Evolutionary conservation across 805 yeast genomes (phyloP), one percentile per base, ranked within the genome.

Genomic region (Wickerhamiella vanderwaltii): DNA sequence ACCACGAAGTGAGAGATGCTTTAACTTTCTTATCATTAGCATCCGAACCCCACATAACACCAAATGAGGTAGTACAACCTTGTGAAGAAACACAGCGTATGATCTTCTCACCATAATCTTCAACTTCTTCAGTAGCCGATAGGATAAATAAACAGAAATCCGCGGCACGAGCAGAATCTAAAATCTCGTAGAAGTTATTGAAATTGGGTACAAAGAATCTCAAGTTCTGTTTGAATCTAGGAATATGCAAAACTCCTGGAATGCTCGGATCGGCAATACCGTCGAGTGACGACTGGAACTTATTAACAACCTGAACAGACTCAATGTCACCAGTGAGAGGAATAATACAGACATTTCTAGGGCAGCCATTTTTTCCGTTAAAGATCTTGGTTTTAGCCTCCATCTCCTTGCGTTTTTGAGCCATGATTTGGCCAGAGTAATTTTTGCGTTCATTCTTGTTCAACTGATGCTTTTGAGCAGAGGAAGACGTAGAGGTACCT

Each of bases 121-220:
- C 86, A 41, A 88, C 88, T 63, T 91, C 97, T 37, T 76, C 72
- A 15, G 73, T 66, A 6, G 95, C 94, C 44, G 95, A 84, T 31
- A 91, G 65, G n/a, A 87, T 93, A 59, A 91, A 81, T 1, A 93
- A 64, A 2, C 86, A 91, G 56, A 75, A 85, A 64, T 91, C 98
- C 0, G 97, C 78, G 5, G 83, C 74, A 55, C 83, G 83, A 15
- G 93, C 84, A 25, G 93, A 80, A 62, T 91, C 96, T 44, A 91
- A 58, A 24, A 91, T 69, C 15, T 80, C 66, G 28, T 83, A 59
- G 39, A 86, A 69, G 55, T 80, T 73, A 40, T 63, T 56, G 64
- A 71, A 71, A 51, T 81, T 78, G 17, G 80, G 63, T 3, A 85
- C 71, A 39, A 87, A 66, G 44, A 73, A 61, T 56, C 83, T 81